Evolutionary conservation across 75 land plant genomes (phyloP).

Genomic region (Ceratopteris richardii): DNA sequence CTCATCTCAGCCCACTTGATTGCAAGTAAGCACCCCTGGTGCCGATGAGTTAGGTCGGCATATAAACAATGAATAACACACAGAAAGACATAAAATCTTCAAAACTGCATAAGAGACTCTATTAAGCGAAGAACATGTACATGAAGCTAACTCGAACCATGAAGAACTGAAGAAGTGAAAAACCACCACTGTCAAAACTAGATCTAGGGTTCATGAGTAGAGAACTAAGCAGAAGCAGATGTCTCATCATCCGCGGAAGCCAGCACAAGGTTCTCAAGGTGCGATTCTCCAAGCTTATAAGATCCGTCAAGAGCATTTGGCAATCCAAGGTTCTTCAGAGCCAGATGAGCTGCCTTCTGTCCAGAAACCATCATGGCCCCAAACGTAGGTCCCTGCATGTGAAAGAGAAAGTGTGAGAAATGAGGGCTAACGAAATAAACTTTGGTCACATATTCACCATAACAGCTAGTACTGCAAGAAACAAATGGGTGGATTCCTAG

Average conservation of each 20-base stretch:
- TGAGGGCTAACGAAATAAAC: too few species aligned
- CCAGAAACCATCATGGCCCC: conserved; percentile 93
- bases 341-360: conserved; percentile 82
- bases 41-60: conserved; percentile 7
- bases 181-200: too few species aligned
- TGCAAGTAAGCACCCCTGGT: conserved; percentile 38
- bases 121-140: too few species aligned
- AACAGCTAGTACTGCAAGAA: too few species aligned
- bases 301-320: conserved; percentile 64
- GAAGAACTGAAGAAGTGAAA: too few species aligned
- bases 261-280: conserved; percentile 49
- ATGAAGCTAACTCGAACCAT: too few species aligned
- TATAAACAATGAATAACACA: not conserved
- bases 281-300: conserved; percentile 16
- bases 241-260: conserved; percentile 51
- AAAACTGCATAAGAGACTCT: too few species aligned
- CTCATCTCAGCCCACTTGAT: conserved; percentile 32
- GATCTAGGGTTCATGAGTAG: too few species aligned
- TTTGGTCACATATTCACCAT: too few species aligned
- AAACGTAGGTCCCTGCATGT: conserved; percentile 89
- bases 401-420: too few species aligned
- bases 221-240: conserved; percentile 31
- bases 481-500: too few species aligned
- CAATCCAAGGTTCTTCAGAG: conserved; percentile 53
- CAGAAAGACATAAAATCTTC: too few species aligned